Evolutionary conservation across 2,329 filamentous ascomycete species (phyloP).

Genomic region (Elsinoe australis): DNA sequence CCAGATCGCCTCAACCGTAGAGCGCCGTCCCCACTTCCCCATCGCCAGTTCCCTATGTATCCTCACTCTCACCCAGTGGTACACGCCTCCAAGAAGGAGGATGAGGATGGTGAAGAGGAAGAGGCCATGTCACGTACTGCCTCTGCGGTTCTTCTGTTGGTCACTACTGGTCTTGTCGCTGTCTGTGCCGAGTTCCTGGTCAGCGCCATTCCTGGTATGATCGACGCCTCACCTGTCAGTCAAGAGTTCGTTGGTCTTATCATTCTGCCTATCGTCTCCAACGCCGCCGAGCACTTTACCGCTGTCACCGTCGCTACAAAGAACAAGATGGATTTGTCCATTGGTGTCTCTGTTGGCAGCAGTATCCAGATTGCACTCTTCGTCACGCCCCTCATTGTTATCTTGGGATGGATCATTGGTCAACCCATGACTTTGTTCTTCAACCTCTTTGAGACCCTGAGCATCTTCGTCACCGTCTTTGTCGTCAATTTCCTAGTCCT

Average conservation of each 20-base stretch:
- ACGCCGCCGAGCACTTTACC: conserved; percentile 74
- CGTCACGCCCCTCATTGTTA: conserved; percentile 66
- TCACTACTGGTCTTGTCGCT: conserved; percentile 52
- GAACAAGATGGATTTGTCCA: conserved; percentile 79
- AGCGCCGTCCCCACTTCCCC: conserved; percentile 14
- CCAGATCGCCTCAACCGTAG: conserved; percentile 55
- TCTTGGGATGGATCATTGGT: conserved; percentile 71
- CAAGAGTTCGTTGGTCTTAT: conserved; percentile 74
- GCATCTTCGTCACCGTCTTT: conserved; percentile 74
- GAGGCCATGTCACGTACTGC: conserved; percentile 50
- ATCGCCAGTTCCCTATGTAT: conserved; percentile 14
- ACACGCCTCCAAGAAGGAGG: conserved; percentile 12
- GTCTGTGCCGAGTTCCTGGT: conserved; percentile 66
- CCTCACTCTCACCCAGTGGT: conserved; percentile 11
- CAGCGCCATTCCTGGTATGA: conserved; percentile 61
- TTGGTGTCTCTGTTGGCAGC: conserved; percentile 70
- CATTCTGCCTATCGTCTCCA: conserved; percentile 73
- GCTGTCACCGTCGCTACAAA: conserved; percentile 72
- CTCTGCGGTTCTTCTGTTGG: conserved; percentile 48
- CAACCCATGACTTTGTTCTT: conserved; percentile 61
- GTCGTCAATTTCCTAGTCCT: conserved; percentile 80
- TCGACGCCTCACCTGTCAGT: conserved; percentile 51
- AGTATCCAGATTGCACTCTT: conserved; percentile 77
- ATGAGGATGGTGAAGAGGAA: conserved; percentile 25
- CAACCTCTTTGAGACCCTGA: conserved; percentile 56